phyloP scores from a whole-genome alignment of 768 basidiomycete species.

The Mycena crocata region DNA sequence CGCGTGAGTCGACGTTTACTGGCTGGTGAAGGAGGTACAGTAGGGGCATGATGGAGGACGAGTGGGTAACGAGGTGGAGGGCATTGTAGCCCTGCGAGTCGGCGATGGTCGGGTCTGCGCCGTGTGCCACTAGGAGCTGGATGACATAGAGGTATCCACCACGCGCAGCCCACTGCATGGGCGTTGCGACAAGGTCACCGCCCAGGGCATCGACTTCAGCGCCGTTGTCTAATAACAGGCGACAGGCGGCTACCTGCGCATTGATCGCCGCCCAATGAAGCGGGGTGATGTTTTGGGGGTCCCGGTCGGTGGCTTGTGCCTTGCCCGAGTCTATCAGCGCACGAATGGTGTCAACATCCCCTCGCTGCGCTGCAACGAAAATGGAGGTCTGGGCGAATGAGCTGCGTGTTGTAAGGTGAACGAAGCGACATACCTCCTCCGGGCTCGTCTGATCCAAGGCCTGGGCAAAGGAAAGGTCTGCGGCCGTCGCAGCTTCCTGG shows the following conservation, averaged over 20 bases:
- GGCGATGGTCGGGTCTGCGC: conserved; percentile 90
- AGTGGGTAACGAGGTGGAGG: conserved; percentile 95
- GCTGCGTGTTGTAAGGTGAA: background rate
- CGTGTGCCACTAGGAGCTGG: conserved; percentile 89
- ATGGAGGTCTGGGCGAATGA: conserved; percentile 64
- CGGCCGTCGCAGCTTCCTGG: conserved; percentile 20
- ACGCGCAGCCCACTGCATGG: conserved; percentile 97
- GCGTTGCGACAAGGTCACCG: conserved; percentile 93
- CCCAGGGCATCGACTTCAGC: conserved; percentile 96
- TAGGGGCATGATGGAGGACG: conserved; percentile 93
- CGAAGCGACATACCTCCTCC: conserved; percentile 22
- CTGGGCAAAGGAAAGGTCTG: conserved; percentile 29
- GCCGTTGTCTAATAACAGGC: conserved; percentile 89
- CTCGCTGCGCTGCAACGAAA: conserved; percentile 89
- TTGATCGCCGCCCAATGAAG: conserved; percentile 99
- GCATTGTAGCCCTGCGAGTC: conserved; percentile 98
- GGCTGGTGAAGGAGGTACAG: conserved; percentile 94
- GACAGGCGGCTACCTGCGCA: conserved; percentile 90
- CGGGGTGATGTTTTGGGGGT: conserved; percentile 92
- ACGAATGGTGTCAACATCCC: conserved; percentile 75
- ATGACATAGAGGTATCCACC: conserved; percentile 97
- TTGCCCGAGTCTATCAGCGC: conserved; percentile 77
- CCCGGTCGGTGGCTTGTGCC: conserved; percentile 80
- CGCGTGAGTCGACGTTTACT: conserved; percentile 89
- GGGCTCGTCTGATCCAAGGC: conserved; percentile 25